Conservation (phyloP, 2,329 filamentous ascomycete species). For the Cladosporium oxysporum region DNA sequence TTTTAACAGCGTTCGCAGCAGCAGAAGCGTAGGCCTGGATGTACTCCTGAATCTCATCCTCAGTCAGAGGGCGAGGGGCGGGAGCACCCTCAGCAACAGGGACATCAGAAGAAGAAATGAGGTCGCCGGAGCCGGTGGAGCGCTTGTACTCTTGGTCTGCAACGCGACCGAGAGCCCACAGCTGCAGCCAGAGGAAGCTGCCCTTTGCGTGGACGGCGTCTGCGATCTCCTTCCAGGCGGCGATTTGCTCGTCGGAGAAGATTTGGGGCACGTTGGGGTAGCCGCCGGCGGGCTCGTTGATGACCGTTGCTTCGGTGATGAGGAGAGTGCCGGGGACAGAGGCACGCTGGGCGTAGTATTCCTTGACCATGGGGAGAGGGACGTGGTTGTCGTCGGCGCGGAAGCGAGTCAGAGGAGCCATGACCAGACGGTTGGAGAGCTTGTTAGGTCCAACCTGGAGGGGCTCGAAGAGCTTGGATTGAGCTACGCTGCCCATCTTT, state of each 20-base stretch:
- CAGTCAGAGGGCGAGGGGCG: constrained; percentile 39
- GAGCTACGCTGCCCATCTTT: constrained; percentile 19
- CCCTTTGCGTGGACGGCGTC: constrained; percentile 55
- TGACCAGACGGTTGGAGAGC: constrained; percentile 52
- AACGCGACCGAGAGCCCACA: constrained; percentile 53
- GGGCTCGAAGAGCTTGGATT: constrained; percentile 41
- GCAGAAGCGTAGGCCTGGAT: constrained; percentile 44
- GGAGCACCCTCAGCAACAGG: constrained; percentile 40
- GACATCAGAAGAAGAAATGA: constrained; percentile 38
- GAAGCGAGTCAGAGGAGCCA: constrained; percentile 59
- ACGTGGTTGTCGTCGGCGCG: constrained; percentile 46
- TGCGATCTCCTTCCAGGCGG: constrained; percentile 54
- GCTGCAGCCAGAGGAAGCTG: constrained; percentile 49
- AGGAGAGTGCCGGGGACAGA: constrained; percentile 36
- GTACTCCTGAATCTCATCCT: constrained; percentile 37
- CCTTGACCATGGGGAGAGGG: constrained; percentile 33
- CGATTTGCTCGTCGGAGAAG: constrained; percentile 44
- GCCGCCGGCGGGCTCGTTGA: constrained; percentile 33
- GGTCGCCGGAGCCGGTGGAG: constrained; percentile 29
- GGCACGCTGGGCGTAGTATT: constrained; percentile 38
- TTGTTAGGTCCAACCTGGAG: constrained; percentile 45
- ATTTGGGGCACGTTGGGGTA: constrained; percentile 35
- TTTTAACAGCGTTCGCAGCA: constrained; percentile 47
- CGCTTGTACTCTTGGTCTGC: constrained; percentile 38
- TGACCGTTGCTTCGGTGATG: constrained; percentile 41